These are phyloP conservation scores for Tricholoma flavovirens DNA, from an alignment of 768 basidiomycete genomes.

Conservation along the genomic window DNA sequence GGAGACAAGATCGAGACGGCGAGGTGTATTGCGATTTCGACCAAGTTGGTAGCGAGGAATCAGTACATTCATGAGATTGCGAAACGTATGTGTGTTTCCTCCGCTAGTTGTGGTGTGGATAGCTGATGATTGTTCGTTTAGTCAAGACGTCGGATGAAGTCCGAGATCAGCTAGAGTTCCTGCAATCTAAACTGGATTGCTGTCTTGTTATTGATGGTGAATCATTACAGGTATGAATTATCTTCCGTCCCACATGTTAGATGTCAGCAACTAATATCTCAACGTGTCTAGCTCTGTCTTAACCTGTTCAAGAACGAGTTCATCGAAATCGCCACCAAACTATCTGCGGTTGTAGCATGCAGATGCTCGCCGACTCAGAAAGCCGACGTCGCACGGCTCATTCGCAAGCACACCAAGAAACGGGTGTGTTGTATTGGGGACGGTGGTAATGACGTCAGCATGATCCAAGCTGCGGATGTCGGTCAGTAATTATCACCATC, in stretches of 20 bases:
- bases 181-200: constrained; percentile 92
- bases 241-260: background rate
- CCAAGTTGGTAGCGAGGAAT: constrained; percentile 90
- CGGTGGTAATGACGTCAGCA: constrained; percentile 98
- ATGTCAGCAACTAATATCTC: background rate
- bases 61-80: constrained; percentile 98
- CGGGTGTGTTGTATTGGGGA: constrained; percentile 98
- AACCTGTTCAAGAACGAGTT: constrained; percentile 91
- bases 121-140: constrained; percentile 25
- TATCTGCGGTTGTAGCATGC: constrained; percentile 95
- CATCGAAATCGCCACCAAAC: constrained; percentile 91
- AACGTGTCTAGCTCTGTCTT: constrained; percentile 68
- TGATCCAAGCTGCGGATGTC: constrained; percentile 99
- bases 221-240: constrained; percentile 71
- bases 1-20: constrained; percentile 99
- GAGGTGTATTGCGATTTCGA: constrained; percentile 95
- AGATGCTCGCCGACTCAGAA: constrained; percentile 99
- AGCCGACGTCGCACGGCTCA: constrained; percentile 93
- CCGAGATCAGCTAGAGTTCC: constrained; percentile 84
- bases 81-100: constrained; percentile 55
- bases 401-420: constrained; percentile 86
- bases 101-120: background rate
- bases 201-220: constrained; percentile 98
- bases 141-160: constrained; percentile 83
- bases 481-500: constrained; percentile 48